These are phyloP conservation scores for Fusarium incarnatum DNA, from an alignment of 2,329 filamentous ascomycete genomes.

Conservation along the genomic window DNA sequence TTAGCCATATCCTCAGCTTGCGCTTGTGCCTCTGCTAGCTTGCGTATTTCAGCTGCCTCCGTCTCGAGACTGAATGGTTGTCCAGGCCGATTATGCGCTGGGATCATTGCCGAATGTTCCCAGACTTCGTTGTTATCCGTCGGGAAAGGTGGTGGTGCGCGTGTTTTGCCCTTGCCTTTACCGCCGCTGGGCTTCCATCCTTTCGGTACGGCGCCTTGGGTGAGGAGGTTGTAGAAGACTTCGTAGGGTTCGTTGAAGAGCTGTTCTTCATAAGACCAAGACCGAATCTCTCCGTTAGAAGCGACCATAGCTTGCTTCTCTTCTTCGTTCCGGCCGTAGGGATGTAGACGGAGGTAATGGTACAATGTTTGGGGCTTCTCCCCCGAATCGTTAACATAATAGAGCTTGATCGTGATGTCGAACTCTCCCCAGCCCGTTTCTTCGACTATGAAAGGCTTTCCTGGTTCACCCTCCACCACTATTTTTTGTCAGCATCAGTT, in stretches of 20 bases:
- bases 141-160: constrained; percentile 54
- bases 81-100: constrained; percentile 71
- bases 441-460: constrained; percentile 81
- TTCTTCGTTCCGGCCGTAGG: constrained; percentile 85
- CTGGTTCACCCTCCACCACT: constrained; percentile 77
- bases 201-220: constrained; percentile 72
- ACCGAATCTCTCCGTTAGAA: constrained; percentile 73
- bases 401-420: constrained; percentile 93
- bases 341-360: constrained; percentile 90
- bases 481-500: constrained; percentile 32
- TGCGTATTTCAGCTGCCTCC: constrained; percentile 72
- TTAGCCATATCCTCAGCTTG: constrained; percentile 71
- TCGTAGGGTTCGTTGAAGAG: constrained; percentile 98
- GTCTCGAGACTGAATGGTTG: constrained; percentile 81
- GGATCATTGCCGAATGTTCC: constrained; percentile 80
- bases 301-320: constrained; percentile 71
- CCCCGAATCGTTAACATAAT: constrained; percentile 86
- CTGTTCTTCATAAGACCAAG: constrained; percentile 91
- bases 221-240: constrained; percentile 88
- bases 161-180: constrained; percentile 63
- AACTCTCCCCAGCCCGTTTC: constrained; percentile 99
- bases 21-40: constrained; percentile 71
- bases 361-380: constrained; percentile 98
- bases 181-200: constrained; percentile 60
- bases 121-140: constrained; percentile 63